Evolutionary conservation across 306 rosid species (phyloP).

Genomic region (Malus asiatica): DNA sequence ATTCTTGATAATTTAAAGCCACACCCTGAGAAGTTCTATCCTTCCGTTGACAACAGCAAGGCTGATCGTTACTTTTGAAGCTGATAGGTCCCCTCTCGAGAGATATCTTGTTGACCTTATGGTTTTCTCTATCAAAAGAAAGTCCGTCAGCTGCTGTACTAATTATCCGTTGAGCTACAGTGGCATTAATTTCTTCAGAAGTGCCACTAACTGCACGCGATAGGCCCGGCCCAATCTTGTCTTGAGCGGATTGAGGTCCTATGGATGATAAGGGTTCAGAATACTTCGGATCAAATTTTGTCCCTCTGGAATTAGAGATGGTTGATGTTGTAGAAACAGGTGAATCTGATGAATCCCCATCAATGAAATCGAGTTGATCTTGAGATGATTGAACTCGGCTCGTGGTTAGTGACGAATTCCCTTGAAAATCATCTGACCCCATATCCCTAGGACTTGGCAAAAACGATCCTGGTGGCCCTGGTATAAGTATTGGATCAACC

Average conservation of each 20-base stretch:
- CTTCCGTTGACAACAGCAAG: constrained; percentile 53
- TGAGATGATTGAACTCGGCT: constrained; percentile 46
- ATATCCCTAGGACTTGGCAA: constrained; percentile 53
- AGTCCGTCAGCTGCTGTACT: constrained; percentile 13
- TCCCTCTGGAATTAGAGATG: constrained; percentile 32
- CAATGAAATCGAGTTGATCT: constrained; percentile 44
- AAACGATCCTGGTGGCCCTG: constrained; percentile 66
- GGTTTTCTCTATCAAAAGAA: constrained; percentile 21
- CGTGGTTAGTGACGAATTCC: constrained; percentile 49
- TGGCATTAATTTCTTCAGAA: constrained; percentile 20
- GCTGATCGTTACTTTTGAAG: constrained; percentile 24
- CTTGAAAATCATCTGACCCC: constrained; percentile 49
- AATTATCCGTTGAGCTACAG: constrained; percentile 9
- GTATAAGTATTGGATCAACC: constrained; percentile 54
- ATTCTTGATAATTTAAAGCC: constrained; percentile 31
- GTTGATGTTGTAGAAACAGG: constrained; percentile 47
- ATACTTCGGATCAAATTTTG: constrained; percentile 20
- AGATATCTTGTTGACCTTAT: constrained; percentile 16
- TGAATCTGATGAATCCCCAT: constrained; percentile 48
- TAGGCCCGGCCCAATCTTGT: constrained; percentile 9
- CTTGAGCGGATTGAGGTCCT: constrained; percentile 23
- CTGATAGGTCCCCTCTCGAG: constrained; percentile 27
- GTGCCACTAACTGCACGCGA: constrained; percentile 26
- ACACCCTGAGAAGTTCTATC: constrained; percentile 34
- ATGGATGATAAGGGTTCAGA: constrained; percentile 18